Base-by-base conservation (phyloP, 2,329 filamentous ascomycete species). In the Neopestalotiopsis rosae region DNA sequence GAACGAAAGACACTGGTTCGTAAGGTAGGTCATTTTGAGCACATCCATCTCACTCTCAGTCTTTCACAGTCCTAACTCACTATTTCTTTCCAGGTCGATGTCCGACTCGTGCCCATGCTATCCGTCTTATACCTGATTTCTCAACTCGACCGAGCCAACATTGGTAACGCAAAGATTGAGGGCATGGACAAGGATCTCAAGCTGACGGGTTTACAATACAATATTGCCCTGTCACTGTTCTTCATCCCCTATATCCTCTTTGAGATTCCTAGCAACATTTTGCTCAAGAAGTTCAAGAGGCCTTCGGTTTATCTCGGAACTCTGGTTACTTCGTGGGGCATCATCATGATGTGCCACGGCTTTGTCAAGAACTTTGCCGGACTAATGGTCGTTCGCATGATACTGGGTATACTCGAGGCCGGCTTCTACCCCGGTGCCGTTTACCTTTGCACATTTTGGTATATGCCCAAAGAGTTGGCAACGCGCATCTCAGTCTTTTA, bases 251-350 rank as follows among this genome's bases (percentile, higher is more conserved):
- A 92, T 75, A 81, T 89, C 0, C 79, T 91, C 14, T 89, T 90
- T 71, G 90, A 92, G 74, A 83, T 87, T 0, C 76, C 90, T 34
- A 91, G 89, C 57, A 92, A 93, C 73, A 79, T 91, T 32, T 76
- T 92, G 17, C 85, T 92, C 59, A 92, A 92, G 75, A 85, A 84
- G 5, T 81, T 91, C 71, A 73, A 67, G 20, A 83, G 87, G 0
- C 91, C 91, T 0, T 89, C 87, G 28, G 78, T 90, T 45, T 93
- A 92, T 73, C 83, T 92, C 57, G 89, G 90, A 0, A 78, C 84
- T 3, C 91, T 92, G 69, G 91, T 93, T 84, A 77, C 89, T 2
- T 76, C 85, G 10, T 85, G 76, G 76, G 75, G 74, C 13, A 57
- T 77, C 20, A 72, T 74, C 63, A 74, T 77, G 75, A 76, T 74